phyloP scores from a whole-genome alignment of 192 early-diverging fungal species.

The Entomortierella beljakovae region DNA sequence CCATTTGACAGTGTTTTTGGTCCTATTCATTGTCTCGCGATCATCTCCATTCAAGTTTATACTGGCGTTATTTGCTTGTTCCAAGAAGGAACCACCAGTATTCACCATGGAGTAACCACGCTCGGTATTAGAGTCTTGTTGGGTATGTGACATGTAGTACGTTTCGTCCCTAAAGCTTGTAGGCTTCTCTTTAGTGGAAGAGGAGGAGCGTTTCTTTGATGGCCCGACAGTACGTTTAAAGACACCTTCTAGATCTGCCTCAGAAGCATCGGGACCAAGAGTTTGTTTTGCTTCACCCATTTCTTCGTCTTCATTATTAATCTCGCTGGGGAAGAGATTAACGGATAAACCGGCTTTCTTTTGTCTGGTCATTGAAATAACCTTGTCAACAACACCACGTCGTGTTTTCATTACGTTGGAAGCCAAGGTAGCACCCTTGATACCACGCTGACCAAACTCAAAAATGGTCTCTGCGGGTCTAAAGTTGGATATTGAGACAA shows the following conservation, averaged over 20 bases:
- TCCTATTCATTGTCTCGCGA: slow-evolving; percentile 66
- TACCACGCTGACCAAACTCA: slow-evolving; percentile 90
- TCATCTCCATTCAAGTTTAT: slow-evolving; percentile 90
- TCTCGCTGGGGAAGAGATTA: slow-evolving; percentile 44
- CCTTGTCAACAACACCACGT: slow-evolving; percentile 60
- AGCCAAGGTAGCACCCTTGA: slow-evolving; percentile 75
- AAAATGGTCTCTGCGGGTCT: slow-evolving; percentile 94
- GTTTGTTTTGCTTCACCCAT: not conserved
- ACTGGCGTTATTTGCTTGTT: slow-evolving; percentile 81
- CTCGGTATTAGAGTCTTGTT: slow-evolving; percentile 90
- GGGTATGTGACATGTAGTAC: slow-evolving; percentile 90
- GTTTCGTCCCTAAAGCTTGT: slow-evolving; percentile 79
- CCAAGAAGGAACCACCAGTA: slow-evolving; percentile 79
- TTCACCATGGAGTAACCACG: slow-evolving; percentile 78
- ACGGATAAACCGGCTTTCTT: slow-evolving; percentile 48
- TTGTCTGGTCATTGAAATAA: slow-evolving; percentile 56
- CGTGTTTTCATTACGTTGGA: slow-evolving; percentile 76
- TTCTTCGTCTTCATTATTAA: not conserved
- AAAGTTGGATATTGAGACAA: slow-evolving; percentile 82
- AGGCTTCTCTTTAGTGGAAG: slow-evolving; percentile 37
- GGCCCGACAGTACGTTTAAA: slow-evolving; percentile 43
- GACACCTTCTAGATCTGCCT: slow-evolving; percentile 42
- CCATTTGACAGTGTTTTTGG: slow-evolving; percentile 83
- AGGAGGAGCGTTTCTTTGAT: slow-evolving; percentile 15
- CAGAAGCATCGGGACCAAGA: slow-evolving; percentile 47